Evolutionary conservation across 179 eudicot genomes (phyloP).

Genomic region (Silene vulgaris): DNA sequence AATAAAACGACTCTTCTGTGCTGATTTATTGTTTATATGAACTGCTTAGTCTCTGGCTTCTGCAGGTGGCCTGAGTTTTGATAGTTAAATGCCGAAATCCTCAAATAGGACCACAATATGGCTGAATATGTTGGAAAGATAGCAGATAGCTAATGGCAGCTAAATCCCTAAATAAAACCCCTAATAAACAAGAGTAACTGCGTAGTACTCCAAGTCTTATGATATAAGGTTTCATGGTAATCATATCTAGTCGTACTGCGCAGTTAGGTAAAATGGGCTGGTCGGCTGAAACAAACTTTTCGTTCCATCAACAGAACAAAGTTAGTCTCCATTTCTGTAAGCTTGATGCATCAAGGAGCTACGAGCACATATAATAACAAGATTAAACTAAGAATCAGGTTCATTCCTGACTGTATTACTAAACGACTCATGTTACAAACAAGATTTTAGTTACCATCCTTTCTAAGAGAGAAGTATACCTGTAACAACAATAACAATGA

Average conservation of each 20-base stretch:
- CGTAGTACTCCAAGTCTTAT: not conserved
- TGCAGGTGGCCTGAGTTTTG: not conserved
- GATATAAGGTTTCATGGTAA: not conserved
- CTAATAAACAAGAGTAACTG: not conserved
- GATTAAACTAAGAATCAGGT: not conserved
- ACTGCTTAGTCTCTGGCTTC: not conserved
- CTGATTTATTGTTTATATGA: not conserved
- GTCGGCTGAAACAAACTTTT: not conserved
- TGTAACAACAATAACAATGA: slow-evolving; percentile 75
- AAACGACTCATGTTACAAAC: not conserved
- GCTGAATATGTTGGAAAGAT: not conserved
- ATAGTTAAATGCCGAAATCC: not conserved
- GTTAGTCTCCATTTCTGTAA: not conserved
- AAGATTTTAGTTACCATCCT: not conserved
- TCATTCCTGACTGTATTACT: not conserved
- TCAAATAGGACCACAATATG: not conserved
- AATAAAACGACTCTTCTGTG: slow-evolving; percentile 8
- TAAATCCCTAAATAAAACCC: not conserved
- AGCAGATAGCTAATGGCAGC: not conserved
- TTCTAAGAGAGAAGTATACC: slow-evolving; percentile 35
- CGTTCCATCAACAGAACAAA: not conserved
- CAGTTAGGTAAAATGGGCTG: not conserved
- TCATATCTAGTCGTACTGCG: not conserved
- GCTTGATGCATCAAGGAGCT: not conserved
- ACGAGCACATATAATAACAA: not conserved